phyloP scores from a whole-genome alignment of 805 yeast genomes.

The Sugiyamaella chiloensis region DNA sequence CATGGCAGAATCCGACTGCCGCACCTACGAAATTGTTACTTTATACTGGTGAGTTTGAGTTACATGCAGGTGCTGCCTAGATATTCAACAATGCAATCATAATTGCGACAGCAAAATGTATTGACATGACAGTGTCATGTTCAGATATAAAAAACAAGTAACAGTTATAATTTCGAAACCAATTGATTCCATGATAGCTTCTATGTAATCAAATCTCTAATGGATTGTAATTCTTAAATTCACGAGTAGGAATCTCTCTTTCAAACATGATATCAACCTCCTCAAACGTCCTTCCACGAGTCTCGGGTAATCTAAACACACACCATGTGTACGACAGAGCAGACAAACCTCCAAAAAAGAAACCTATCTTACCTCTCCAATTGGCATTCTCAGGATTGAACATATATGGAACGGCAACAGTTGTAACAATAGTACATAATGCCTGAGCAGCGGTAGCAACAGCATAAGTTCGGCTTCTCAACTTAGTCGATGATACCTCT shows the following conservation, averaged over 20 bases:
- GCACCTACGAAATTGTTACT: no score
- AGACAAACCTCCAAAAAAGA: constrained; percentile 43
- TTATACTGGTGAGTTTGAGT: no score
- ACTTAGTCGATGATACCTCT: constrained; percentile 42
- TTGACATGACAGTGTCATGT: no score
- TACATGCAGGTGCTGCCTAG: no score
- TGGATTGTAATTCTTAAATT: constrained; percentile 20
- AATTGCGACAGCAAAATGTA: no score
- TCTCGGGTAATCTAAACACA: constrained; percentile 56
- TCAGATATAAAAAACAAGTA: no score
- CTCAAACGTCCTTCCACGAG: constrained; percentile 54
- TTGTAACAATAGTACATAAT: constrained; percentile 21
- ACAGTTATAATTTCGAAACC: no score
- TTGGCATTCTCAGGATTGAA: constrained; percentile 47
- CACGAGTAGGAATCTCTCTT: constrained; percentile 15
- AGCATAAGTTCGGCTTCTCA: constrained; percentile 34
- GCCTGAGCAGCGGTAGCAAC: constrained; percentile 38
- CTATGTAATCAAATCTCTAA: constrained; percentile 14
- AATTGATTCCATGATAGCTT: no score
- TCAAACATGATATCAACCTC: constrained; percentile 56
- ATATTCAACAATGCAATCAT: no score
- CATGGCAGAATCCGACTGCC: not conserved
- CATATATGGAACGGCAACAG: constrained; percentile 42
- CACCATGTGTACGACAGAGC: constrained; percentile 40
- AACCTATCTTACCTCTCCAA: constrained; percentile 50